Conservation (phyloP, 1,284 basidiomycete genomes). For the Ganoderma leucocontextum region DNA sequence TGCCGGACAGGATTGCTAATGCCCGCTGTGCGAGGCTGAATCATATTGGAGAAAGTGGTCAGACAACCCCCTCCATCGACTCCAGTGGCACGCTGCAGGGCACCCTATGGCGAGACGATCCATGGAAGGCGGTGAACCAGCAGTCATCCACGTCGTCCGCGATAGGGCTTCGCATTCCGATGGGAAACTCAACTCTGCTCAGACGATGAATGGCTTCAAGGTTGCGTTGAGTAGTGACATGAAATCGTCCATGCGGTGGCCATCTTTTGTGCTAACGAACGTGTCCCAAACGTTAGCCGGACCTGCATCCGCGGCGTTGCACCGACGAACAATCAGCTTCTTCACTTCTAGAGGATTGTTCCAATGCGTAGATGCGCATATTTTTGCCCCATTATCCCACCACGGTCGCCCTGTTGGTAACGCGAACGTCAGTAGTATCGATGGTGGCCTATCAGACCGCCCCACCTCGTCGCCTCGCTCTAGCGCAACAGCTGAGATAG, state of each 20-base stretch:
- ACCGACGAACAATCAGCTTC: not conserved
- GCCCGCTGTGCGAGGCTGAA: not conserved
- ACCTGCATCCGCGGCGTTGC: not conserved
- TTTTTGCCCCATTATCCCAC: not conserved
- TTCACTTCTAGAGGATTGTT: not conserved
- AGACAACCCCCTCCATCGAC: not conserved
- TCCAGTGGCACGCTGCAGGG: not conserved
- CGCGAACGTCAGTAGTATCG: not conserved
- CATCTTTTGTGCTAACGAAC: not conserved
- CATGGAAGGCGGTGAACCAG: not conserved
- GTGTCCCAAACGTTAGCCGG: not conserved
- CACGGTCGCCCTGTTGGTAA: not conserved
- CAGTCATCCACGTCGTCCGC: not conserved
- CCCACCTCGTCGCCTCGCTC: not conserved
- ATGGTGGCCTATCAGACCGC: slow-evolving; percentile 2
- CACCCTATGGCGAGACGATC: not conserved
- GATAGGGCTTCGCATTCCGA: slow-evolving; percentile 3
- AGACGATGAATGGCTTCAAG: not conserved
- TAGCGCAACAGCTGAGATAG: not conserved
- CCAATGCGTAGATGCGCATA: not conserved
- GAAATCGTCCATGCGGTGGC: not conserved
- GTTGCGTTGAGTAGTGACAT: not conserved
- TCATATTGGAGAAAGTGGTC: not conserved
- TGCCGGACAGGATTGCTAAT: slow-evolving; percentile 8
- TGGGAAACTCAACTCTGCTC: not conserved